A percentile compares a stretch with the other conserved stretches of the same genome.
phyloP scores from a whole-genome alignment of 169 alveolate genomes.

The Plasmodium coatneyi region DNA sequence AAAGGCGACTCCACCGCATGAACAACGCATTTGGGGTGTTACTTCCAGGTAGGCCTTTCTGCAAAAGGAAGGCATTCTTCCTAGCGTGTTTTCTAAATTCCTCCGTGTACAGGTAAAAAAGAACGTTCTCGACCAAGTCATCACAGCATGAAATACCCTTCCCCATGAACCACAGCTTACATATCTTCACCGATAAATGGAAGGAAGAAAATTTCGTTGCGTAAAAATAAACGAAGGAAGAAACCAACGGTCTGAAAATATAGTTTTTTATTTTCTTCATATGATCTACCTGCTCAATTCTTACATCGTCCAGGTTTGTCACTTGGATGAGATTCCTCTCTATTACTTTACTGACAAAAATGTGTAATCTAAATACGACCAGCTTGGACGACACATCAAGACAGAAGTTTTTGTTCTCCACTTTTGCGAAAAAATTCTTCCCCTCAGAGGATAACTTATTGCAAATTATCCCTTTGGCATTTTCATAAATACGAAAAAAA shows the following conservation, averaged over 20 bases:
- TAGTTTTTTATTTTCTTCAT: background rate
- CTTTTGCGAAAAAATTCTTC: background rate
- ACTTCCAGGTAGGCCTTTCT: background rate
- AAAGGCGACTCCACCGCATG: background rate
- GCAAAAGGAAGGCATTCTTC: background rate
- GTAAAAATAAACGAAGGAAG: conserved; percentile 32
- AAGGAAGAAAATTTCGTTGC: conserved; percentile 34
- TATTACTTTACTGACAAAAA: conserved; percentile 11
- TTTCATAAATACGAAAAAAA: conserved; percentile 33
- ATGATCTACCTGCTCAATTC: conserved; percentile 10
- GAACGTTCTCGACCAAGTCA: conserved; percentile 28
- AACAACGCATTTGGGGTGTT: background rate
- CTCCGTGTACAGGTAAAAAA: conserved; percentile 16
- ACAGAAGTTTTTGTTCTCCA: conserved; percentile 16
- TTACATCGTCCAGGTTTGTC: conserved; percentile 13
- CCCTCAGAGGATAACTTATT: background rate
- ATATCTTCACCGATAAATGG: conserved; percentile 28
- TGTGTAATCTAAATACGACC: conserved; percentile 6
- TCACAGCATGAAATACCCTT: conserved; percentile 4
- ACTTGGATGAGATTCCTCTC: conserved; percentile 38
- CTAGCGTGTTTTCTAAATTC: conserved; percentile 19
- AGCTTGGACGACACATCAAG: background rate
- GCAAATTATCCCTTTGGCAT: conserved; percentile 16
- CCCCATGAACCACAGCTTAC: conserved; percentile 28
- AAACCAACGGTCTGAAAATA: conserved; percentile 31